These are phyloP conservation scores for Pholiota microspora DNA, from an alignment of 768 basidiomycete species.

Conservation along the genomic window DNA sequence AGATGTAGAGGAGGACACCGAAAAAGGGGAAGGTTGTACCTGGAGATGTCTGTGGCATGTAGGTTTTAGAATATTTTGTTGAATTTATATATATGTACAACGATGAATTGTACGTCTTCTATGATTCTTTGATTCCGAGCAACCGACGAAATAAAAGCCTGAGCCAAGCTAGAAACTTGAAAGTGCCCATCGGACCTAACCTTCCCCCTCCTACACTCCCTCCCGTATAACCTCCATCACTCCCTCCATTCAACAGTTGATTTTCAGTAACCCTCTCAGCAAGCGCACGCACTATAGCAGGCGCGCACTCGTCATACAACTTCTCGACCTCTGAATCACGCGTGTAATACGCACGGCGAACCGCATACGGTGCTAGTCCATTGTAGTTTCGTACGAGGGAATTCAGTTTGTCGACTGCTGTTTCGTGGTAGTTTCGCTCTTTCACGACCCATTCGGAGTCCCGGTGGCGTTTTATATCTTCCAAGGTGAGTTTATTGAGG, in stretches of 20 bases:
- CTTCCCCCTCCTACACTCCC: background rate
- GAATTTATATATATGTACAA: too few relatives aligned
- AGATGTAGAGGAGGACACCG: too few relatives aligned
- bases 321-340: conserved; percentile 56
- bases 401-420: conserved; percentile 71
- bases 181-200: background rate
- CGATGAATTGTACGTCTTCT: too few relatives aligned
- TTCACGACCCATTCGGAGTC: conserved; percentile 71
- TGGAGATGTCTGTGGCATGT: too few relatives aligned
- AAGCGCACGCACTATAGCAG: conserved; percentile 44
- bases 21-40: too few relatives aligned
- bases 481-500: conserved; percentile 29
- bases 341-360: conserved; percentile 61
- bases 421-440: conserved; percentile 66
- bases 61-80: too few relatives aligned
- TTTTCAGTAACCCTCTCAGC: conserved; percentile 12
- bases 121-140: background rate
- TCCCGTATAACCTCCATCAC: background rate
- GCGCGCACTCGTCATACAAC: conserved; percentile 47
- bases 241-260: background rate
- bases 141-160: conserved; percentile 4
- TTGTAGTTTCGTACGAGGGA: conserved; percentile 78
- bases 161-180: conserved; percentile 3
- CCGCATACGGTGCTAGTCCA: conserved; percentile 73
- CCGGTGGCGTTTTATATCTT: conserved; percentile 42